These are phyloP conservation scores for Xylaria sp. DNA, from an alignment of 2,329 filamentous ascomycete species.

Conservation along the genomic window DNA sequence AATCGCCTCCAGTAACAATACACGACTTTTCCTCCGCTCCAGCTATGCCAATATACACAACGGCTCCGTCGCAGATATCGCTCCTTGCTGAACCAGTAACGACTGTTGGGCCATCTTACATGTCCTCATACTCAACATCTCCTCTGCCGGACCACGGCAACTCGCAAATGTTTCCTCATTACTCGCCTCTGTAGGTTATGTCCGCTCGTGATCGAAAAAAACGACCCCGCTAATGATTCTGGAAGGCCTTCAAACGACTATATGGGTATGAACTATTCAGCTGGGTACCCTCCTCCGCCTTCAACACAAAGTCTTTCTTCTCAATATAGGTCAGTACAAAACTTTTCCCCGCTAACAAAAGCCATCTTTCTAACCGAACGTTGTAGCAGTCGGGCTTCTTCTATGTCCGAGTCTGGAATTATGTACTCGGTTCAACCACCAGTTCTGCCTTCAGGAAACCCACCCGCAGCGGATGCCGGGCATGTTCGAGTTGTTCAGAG, in stretches of 20 bases:
- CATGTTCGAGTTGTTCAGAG: constrained; percentile 77
- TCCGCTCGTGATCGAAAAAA: not conserved
- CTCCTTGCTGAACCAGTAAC: constrained; percentile 62
- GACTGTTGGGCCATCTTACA: constrained; percentile 57
- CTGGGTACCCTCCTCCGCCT: constrained; percentile 48
- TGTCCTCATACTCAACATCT: constrained; percentile 60
- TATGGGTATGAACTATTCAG: constrained; percentile 58
- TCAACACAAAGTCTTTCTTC: constrained; percentile 48
- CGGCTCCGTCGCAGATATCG: constrained; percentile 61
- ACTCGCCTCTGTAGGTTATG: constrained; percentile 45
- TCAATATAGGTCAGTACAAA: constrained; percentile 54
- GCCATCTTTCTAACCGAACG: constrained; percentile 12
- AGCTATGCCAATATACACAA: constrained; percentile 62
- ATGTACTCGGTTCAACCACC: constrained; percentile 57
- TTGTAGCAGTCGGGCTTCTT: constrained; percentile 53
- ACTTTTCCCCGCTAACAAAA: not conserved
- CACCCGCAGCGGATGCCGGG: constrained; percentile 53
- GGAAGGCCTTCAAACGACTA: constrained; percentile 51
- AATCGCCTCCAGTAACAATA: constrained; percentile 57
- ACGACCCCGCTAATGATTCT: constrained; percentile 40
- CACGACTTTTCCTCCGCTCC: constrained; percentile 56
- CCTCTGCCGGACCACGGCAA: constrained; percentile 57
- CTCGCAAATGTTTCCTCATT: constrained; percentile 46
- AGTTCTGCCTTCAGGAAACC: constrained; percentile 51
- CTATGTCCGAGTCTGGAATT: constrained; percentile 55